Evolutionary conservation across 768 basidiomycete species (phyloP).

Genomic region (Lanmaoa rubissima): DNA sequence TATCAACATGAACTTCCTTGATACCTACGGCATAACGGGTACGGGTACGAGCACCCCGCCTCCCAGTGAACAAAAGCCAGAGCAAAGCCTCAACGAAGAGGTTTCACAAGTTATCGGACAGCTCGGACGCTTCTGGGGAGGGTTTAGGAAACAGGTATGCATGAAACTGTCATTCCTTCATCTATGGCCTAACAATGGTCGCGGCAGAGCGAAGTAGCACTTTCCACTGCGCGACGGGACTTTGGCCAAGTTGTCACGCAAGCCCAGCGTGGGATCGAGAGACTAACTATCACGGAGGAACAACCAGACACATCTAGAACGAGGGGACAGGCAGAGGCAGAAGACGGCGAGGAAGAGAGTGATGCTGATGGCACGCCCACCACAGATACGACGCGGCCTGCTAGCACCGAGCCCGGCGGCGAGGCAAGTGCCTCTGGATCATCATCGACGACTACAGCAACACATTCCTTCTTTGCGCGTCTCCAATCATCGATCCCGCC

Average conservation of each 20-base stretch:
- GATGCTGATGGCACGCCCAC: constrained; percentile 29
- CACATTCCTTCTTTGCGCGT: constrained; percentile 59
- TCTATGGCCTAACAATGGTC: neutral
- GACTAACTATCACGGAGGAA: constrained; percentile 45
- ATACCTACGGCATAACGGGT: constrained; percentile 57
- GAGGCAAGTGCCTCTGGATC: constrained; percentile 16
- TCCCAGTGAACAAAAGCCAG: constrained; percentile 39
- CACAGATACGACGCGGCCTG: constrained; percentile 18
- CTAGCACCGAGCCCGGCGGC: constrained; percentile 15
- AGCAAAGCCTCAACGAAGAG: constrained; percentile 75
- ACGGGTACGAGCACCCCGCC: constrained; percentile 47
- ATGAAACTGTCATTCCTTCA: neutral
- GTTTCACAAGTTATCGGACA: constrained; percentile 88
- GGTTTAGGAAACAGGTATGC: constrained; percentile 83
- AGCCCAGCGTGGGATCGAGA: constrained; percentile 74
- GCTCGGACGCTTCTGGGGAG: constrained; percentile 85
- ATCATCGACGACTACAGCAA: constrained; percentile 18
- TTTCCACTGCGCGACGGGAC: constrained; percentile 73
- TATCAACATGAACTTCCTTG: constrained; percentile 67
- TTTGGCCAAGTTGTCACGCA: constrained; percentile 69
- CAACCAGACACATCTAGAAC: constrained; percentile 10
- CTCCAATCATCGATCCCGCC: constrained; percentile 75
- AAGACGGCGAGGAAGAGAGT: constrained; percentile 21
- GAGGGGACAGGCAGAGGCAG: constrained; percentile 4
- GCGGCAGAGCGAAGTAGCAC: constrained; percentile 62